These are phyloP conservation scores for Ambispora gerdemannii DNA, from an alignment of 192 early-diverging fungal genomes.

Conservation along the genomic window DNA sequence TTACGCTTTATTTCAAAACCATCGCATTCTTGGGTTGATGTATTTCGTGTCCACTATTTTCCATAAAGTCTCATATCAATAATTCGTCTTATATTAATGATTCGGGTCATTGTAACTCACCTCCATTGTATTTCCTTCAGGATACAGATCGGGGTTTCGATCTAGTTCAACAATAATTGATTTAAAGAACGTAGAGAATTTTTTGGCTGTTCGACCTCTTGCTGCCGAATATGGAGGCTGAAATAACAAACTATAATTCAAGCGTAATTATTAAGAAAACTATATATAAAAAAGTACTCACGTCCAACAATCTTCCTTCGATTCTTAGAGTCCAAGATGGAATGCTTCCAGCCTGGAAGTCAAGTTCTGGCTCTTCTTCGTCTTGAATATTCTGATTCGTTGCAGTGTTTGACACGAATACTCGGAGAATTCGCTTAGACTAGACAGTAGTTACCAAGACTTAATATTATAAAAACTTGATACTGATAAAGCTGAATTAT, in stretches of 20 bases:
- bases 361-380: conserved; percentile 42
- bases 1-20: conserved; percentile 93
- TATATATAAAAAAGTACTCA: conserved; percentile 34
- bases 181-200: conserved; percentile 85
- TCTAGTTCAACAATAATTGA: conserved; percentile 83
- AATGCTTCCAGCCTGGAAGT: conserved; percentile 47
- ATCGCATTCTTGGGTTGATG: conserved; percentile 57
- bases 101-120: conserved; percentile 32
- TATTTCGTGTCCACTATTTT: conserved; percentile 57
- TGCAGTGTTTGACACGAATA: conserved; percentile 90
- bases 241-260: conserved; percentile 29
- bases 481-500: too few relatives aligned
- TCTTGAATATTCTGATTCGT: conserved; percentile 70
- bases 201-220: conserved; percentile 61
- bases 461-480: not conserved
- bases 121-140: conserved; percentile 78
- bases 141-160: conserved; percentile 71
- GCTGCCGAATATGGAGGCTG: conserved; percentile 47
- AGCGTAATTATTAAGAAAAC: not conserved
- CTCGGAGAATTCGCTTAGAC: conserved; percentile 74
- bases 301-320: conserved; percentile 86
- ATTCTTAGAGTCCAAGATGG: conserved; percentile 91
- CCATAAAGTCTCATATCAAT: not conserved
- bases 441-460: conserved; percentile 19
- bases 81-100: not conserved